Evolutionary conservation across 148 eudicot genomes (phyloP).

Genomic region (Diospyros lotus): DNA sequence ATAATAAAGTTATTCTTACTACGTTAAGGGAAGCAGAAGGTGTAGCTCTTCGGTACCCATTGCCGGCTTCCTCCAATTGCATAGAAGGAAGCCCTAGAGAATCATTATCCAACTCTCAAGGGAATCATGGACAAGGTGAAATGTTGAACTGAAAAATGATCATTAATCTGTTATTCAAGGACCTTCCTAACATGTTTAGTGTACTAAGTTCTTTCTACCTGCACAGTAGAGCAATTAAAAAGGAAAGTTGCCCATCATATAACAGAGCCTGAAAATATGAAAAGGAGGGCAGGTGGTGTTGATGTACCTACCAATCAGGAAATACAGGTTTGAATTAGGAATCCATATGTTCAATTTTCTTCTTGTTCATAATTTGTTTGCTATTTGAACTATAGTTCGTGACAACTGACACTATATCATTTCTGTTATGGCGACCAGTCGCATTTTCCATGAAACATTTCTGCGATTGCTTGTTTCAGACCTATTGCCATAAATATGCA

Average conservation of each 20-base stretch:
- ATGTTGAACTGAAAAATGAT: background rate
- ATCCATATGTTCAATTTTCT: background rate
- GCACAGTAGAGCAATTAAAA: conserved; percentile 29
- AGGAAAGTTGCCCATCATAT: conserved; percentile 31
- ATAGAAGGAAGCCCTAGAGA: conserved; percentile 5
- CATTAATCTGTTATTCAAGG: background rate
- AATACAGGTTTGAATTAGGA: conserved; percentile 22
- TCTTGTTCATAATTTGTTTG: background rate
- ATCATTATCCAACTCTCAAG: conserved; percentile 13
- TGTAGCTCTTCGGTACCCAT: background rate
- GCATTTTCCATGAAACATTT: background rate
- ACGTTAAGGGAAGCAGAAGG: conserved; percentile 13
- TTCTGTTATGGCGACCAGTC: background rate
- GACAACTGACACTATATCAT: background rate
- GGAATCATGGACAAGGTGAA: conserved; percentile 20
- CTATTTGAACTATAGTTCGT: background rate
- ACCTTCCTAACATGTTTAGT: conserved; percentile 3
- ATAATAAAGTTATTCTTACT: conserved; percentile 23
- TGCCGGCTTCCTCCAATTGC: conserved; percentile 15
- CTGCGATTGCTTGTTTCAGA: background rate
- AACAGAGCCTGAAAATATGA: conserved; percentile 34
- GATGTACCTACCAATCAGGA: conserved; percentile 15
- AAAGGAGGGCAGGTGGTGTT: conserved; percentile 20
- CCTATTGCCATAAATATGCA: too few relatives aligned
- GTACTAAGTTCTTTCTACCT: conserved; percentile 5